These are phyloP conservation scores for Raffaelea deltoideospora DNA, from an alignment of 2,329 filamentous ascomycete species.

Conservation along the genomic window DNA sequence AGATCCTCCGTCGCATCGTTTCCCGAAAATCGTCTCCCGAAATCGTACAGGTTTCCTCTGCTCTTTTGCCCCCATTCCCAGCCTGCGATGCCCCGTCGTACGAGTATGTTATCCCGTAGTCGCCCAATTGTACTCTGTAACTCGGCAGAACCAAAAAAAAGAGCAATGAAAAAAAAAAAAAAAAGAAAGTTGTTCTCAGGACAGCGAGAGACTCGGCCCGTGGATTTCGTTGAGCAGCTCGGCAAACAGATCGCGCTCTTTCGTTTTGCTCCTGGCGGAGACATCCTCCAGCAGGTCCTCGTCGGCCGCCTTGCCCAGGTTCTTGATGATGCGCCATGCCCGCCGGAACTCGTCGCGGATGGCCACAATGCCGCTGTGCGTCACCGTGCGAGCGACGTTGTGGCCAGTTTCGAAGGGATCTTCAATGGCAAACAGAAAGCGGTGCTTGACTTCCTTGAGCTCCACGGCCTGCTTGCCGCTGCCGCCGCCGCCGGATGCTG, in stretches of 20 bases:
- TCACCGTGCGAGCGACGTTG: constrained; percentile 78
- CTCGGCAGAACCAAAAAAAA: background rate
- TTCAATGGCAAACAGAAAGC: constrained; percentile 80
- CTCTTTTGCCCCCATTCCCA: no score
- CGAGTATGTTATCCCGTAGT: no score
- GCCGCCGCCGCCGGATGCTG: constrained; percentile 12
- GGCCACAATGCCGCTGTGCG: constrained; percentile 63
- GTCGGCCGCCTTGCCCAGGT: constrained; percentile 24
- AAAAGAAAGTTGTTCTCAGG: background rate
- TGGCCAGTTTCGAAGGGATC: constrained; percentile 82
- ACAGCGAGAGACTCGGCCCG: constrained; percentile 11
- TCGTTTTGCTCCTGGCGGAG: constrained; percentile 15
- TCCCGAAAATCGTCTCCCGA: no score
- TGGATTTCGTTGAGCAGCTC: constrained; percentile 26
- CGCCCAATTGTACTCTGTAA: no score
- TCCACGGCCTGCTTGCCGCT: constrained; percentile 24
- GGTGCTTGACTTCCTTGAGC: constrained; percentile 56
- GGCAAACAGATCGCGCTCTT: constrained; percentile 20
- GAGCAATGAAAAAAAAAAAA: background rate
- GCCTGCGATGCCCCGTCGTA: no score
- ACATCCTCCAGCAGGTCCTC: constrained; percentile 41
- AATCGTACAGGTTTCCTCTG: no score
- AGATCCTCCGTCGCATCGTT: no score
- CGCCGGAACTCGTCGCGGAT: constrained; percentile 76
- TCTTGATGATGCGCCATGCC: constrained; percentile 56